Base-by-base conservation (phyloP, 805 yeast genomes). In the Saccharomycopsis sp. region DNA sequence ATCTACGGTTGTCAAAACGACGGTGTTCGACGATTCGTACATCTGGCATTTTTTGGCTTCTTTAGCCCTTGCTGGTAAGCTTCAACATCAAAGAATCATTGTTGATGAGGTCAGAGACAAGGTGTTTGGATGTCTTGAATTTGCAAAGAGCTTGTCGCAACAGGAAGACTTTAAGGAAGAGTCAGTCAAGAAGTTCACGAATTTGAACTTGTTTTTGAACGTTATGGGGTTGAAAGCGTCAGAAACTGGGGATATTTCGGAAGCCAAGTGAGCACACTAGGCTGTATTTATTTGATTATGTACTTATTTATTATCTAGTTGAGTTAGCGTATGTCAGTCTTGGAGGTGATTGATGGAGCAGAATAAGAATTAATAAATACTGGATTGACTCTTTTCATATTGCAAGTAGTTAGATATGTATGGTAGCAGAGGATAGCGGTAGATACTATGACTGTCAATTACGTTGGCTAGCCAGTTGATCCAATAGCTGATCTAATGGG, bases 1-100 rank as follows among this genome's bases (percentile, higher is more conserved):
- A 12, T 60, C 74, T 9, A 55, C 58, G n/a, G 42, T 73, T 47
- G 69, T 70, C 47, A 75, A 75, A 56, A 53, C 59, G 19, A 59
- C 59, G 41, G 65, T 64, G 42, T 77, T 73, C 57, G 93, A 87
- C 67, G 91, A 85, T 64, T 82, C 91, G 42, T 91, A 92, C 68
- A 90, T 90, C 55, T 93, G 99, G 99, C 97, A 93, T 74, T 92
- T 93, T 69, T 80, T 93, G 71, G 99, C 99, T 22, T 87, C 97
- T 14, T 79, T 93, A 61, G 93, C 98, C 0, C 76, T 93, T 63
- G 93, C 97, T 62, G 97, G 97, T 63, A 86, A 87, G 69, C 75
- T 89, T 65, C 86, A 86, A 66, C 97, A 92, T 69, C 97, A 93
- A 78, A 82, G 97, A 75, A 83, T 89, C 62, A 87, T 93, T 66